These are phyloP conservation scores for Fusarium tjaetaba DNA, from an alignment of 2,329 filamentous ascomycete species.

Conservation along the genomic window DNA sequence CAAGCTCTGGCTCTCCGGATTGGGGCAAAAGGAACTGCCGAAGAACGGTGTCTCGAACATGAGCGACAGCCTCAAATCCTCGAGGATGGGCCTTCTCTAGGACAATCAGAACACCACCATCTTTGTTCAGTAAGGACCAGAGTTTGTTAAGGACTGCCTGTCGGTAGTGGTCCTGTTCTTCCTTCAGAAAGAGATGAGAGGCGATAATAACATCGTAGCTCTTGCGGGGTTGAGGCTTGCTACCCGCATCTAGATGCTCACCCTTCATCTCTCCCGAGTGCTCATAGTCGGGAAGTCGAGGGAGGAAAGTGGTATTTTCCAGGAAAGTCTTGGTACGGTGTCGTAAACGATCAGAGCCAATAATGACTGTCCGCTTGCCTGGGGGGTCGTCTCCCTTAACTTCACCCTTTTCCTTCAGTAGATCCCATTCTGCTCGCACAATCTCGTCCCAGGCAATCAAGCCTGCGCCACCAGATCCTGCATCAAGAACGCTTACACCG, in stretches of 20 bases:
- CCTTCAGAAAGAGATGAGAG: constrained; percentile 80
- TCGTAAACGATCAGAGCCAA: constrained; percentile 78
- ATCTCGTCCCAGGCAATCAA: constrained; percentile 82
- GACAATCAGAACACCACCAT: constrained; percentile 86
- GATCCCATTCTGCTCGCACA: constrained; percentile 81
- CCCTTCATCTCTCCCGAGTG: constrained; percentile 70
- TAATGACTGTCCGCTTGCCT: constrained; percentile 83
- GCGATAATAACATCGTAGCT: constrained; percentile 91
- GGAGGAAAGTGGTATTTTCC: constrained; percentile 90
- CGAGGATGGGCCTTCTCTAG: constrained; percentile 91
- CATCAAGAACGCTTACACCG: constrained; percentile 73
- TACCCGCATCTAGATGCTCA: constrained; percentile 67
- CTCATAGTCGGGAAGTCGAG: constrained; percentile 87
- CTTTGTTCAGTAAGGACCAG: constrained; percentile 84
- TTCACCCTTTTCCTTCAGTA: constrained; percentile 66
- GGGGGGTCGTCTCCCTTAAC: constrained; percentile 58
- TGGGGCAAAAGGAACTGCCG: constrained; percentile 73
- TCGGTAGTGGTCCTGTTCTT: constrained; percentile 79
- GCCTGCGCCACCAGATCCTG: constrained; percentile 77
- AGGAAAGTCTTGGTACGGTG: constrained; percentile 80
- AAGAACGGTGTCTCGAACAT: constrained; percentile 81
- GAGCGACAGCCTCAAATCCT: constrained; percentile 91
- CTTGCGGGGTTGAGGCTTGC: constrained; percentile 71
- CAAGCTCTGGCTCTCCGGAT: constrained; percentile 49
- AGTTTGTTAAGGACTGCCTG: constrained; percentile 86